phyloP scores from a whole-genome alignment of 2,329 filamentous ascomycete species.

The Dactylonectria estremocensis region DNA sequence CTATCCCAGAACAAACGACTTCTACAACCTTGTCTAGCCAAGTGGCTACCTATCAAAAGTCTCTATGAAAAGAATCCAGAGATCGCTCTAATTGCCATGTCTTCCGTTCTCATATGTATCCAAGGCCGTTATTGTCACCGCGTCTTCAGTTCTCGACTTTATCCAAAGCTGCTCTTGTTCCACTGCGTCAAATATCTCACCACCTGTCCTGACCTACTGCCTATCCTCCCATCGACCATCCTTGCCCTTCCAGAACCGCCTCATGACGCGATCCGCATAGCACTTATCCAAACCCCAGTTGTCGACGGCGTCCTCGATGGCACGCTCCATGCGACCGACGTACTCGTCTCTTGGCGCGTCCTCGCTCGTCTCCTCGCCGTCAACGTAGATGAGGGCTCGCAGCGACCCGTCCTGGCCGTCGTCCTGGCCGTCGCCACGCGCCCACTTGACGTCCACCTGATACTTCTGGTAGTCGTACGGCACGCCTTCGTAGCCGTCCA shows the following conservation, averaged over 20 bases:
- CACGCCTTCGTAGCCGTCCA: constrained; percentile 75
- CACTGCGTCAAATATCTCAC: background rate
- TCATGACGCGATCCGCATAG: constrained; percentile 70
- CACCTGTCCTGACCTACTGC: background rate
- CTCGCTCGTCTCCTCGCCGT: constrained; percentile 58
- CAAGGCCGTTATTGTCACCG: too few species aligned
- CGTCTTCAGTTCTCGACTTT: too few species aligned
- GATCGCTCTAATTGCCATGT: too few species aligned
- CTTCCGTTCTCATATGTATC: too few species aligned
- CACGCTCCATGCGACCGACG: constrained; percentile 74
- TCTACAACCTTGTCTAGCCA: too few species aligned
- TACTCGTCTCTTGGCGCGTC: constrained; percentile 70
- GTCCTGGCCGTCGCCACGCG: constrained; percentile 37
- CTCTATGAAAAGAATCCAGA: too few species aligned
- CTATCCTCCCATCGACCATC: constrained; percentile 19
- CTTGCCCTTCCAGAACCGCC: constrained; percentile 57
- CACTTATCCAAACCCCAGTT: constrained; percentile 66
- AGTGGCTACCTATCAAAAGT: too few species aligned
- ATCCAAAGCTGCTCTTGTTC: too few species aligned
- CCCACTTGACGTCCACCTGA: constrained; percentile 53
- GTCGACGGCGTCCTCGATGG: constrained; percentile 70
- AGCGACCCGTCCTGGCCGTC: constrained; percentile 44
- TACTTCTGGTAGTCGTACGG: constrained; percentile 73
- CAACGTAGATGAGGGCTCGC: constrained; percentile 73
- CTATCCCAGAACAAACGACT: too few species aligned